Base-by-base conservation (phyloP, 2,329 filamentous ascomycete genomes). In the Lachnum nothofagi region DNA sequence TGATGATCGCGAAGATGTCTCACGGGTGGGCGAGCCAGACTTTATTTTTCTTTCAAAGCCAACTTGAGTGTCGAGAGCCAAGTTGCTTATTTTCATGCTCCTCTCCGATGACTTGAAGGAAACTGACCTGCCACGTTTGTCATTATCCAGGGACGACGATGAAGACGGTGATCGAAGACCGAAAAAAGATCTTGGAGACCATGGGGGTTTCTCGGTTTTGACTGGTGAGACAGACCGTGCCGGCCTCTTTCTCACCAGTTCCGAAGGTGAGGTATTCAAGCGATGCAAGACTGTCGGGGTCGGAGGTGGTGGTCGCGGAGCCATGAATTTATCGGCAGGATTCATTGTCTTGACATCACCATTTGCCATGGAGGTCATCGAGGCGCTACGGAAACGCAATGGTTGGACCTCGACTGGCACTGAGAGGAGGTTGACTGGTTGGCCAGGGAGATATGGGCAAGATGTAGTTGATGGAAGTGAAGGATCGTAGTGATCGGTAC, bases 361-460 rank as follows among this genome's bases (percentile, higher is more conserved):
- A 37, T 70, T 73, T 43, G 73, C 69, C 43, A 83, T 69, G 5
- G 82, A 85, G 59, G 72, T 82, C 57, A 81, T 72, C 4, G 85
- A 90, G 48, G 76, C 80, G 60, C 83, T 86, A 53, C 85, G 79
- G 51, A 75, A 69, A 51, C 80, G 75, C 54, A 73, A 69, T 35
- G 74, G 70, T 54, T 77, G 76, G 33, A 74, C 62, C 65, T 95
- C 85, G 27, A 80, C 72, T 12, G 91, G 91, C 9, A 97, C 81
- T 46, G 86, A 82, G 48, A 97, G 72, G 12, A 89, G 80, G 69
- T 97, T 96, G 64, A 96, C 80, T 2, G 79, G 78, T 67, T 96
- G 91, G 12, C 91, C 91, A 3, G 91, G 91, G 22, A 96, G 77
- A 55, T 91, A 82, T 29, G 91, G 90, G 63, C 91, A 97, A 37